Evolutionary conservation across 331 rosid species (phyloP).

Genomic region (Acacia pycnantha): DNA sequence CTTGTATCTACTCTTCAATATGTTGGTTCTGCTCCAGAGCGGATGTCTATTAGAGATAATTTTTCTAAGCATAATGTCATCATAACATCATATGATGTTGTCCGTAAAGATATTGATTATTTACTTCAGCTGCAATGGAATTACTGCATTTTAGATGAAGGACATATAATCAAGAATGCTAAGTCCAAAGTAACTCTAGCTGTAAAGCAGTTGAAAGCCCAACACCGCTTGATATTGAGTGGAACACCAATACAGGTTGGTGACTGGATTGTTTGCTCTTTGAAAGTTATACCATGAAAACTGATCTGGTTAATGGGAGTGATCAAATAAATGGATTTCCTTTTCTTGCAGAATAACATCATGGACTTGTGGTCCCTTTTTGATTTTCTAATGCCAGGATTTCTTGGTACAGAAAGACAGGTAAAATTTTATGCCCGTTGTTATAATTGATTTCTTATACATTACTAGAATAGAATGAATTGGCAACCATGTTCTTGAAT

Average conservation of each 20-base stretch:
- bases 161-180: constrained; percentile 92
- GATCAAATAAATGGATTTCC: constrained; percentile 28
- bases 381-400: constrained; percentile 98
- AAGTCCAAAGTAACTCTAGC: constrained; percentile 91
- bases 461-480: neutral
- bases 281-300: constrained; percentile 1
- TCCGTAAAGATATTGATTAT: constrained; percentile 87
- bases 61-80: constrained; percentile 79
- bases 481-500: neutral
- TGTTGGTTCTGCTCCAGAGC: constrained; percentile 85
- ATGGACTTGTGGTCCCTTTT: constrained; percentile 99
- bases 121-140: constrained; percentile 76
- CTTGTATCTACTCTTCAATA: constrained; percentile 88
- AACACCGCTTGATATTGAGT: constrained; percentile 92
- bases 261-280: constrained; percentile 16
- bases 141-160: constrained; percentile 95
- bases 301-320: constrained; percentile 28
- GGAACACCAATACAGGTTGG: constrained; percentile 99
- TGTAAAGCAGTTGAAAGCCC: constrained; percentile 95
- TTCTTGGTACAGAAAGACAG: constrained; percentile 99
- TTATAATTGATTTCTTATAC: neutral
- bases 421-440: constrained; percentile 33
- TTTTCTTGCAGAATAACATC: constrained; percentile 82
- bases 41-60: constrained; percentile 61
- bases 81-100: constrained; percentile 92